phyloP scores from a whole-genome alignment of 2,329 filamentous ascomycete genomes.

The Ascochyta lentis region DNA sequence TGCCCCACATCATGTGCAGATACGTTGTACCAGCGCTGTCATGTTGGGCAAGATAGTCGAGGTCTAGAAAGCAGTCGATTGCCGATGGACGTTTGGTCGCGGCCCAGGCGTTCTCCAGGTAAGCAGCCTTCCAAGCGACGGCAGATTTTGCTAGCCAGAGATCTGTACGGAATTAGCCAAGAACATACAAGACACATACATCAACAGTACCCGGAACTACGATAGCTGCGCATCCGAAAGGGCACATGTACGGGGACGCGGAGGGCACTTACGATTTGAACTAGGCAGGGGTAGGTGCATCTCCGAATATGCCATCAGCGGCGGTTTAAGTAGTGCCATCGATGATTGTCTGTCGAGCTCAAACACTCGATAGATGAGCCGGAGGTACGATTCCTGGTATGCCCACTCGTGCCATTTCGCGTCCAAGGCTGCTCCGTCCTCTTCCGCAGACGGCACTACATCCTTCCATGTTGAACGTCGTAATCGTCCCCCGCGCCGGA shows the following conservation, averaged over 20 bases:
- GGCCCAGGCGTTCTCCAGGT: constrained; percentile 51
- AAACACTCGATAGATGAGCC: constrained; percentile 71
- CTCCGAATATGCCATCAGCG: constrained; percentile 72
- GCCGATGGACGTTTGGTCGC: constrained; percentile 33
- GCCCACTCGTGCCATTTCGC: constrained; percentile 72
- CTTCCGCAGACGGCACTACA: constrained; percentile 60
- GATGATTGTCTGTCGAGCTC: constrained; percentile 71
- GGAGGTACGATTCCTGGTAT: constrained; percentile 70
- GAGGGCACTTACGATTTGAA: constrained; percentile 51
- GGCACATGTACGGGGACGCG: not conserved
- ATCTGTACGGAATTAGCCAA: constrained; percentile 2
- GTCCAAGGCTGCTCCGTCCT: constrained; percentile 64
- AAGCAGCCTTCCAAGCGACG: constrained; percentile 68
- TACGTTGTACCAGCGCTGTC: constrained; percentile 61
- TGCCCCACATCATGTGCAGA: constrained; percentile 69
- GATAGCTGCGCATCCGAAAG: not conserved
- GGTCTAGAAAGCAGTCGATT: constrained; percentile 38
- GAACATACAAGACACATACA: too few relatives aligned
- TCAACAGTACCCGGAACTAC: too few relatives aligned
- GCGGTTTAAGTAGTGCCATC: constrained; percentile 69
- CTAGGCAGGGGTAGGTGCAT: constrained; percentile 70
- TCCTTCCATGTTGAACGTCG: constrained; percentile 61
- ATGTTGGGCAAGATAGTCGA: constrained; percentile 30
- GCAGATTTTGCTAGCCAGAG: constrained; percentile 72
- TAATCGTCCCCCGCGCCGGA: constrained; percentile 65